Percentiles rank a stretch among this genome's conserved stretches.
These are phyloP conservation scores for Diaporthe sp. DNA, from an alignment of 2,329 filamentous ascomycete species.

Conservation along the genomic window DNA sequence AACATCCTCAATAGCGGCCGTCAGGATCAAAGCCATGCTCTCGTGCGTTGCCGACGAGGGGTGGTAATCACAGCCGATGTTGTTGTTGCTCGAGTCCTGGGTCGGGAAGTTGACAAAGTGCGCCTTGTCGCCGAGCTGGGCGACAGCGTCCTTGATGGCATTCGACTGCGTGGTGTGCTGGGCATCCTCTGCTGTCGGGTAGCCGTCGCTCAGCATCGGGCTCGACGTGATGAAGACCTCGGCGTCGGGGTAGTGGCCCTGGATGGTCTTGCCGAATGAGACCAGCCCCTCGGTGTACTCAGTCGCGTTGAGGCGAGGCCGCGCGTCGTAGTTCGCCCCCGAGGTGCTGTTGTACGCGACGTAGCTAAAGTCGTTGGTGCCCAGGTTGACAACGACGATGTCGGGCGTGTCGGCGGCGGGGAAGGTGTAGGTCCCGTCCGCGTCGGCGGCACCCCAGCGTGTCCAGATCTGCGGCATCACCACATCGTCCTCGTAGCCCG, in stretches of 20 bases:
- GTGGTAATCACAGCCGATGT: conserved; percentile 55
- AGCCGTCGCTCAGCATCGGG: conserved; percentile 52
- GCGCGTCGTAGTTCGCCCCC: conserved; percentile 31
- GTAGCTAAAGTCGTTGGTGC: conserved; percentile 56
- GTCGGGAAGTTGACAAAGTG: conserved; percentile 54
- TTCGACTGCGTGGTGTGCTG: conserved; percentile 50
- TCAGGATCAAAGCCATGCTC: conserved; percentile 34
- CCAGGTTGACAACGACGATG: conserved; percentile 55
- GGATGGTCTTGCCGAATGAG: conserved; percentile 46
- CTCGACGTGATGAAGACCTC: conserved; percentile 53
- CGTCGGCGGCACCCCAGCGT: conserved; percentile 53
- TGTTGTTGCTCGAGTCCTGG: conserved; percentile 45
- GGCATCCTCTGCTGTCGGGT: conserved; percentile 47
- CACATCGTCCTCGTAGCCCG: conserved; percentile 44
- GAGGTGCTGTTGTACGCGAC: conserved; percentile 32
- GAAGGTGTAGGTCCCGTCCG: conserved; percentile 50
- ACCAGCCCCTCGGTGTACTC: conserved; percentile 44
- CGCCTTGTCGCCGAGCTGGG: conserved; percentile 43
- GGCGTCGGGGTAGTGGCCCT: conserved; percentile 48
- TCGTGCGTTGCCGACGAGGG: conserved; percentile 51
- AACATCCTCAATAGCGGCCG: conserved; percentile 28
- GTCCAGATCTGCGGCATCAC: conserved; percentile 54
- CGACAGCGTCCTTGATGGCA: conserved; percentile 48
- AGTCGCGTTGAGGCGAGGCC: conserved; percentile 42
- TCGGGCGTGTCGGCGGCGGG: conserved; percentile 43